Evolutionary conservation across 2,329 filamentous ascomycete species (phyloP).

Genomic region (Fusarium kyushuense): DNA sequence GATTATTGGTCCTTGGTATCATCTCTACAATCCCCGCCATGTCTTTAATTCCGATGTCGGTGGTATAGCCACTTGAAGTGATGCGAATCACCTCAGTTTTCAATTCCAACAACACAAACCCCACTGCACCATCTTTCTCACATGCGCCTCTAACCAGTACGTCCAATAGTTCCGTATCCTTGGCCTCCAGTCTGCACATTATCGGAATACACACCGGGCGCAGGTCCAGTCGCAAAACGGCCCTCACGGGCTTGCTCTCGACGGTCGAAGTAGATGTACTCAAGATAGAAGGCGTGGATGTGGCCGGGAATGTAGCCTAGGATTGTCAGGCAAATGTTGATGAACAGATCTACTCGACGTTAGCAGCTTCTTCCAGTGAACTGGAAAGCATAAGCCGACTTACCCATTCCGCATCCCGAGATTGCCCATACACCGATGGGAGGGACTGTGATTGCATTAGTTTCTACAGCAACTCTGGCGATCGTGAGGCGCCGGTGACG

Average conservation of each 20-base stretch:
- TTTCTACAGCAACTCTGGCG: neutral
- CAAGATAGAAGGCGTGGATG: constrained; percentile 83
- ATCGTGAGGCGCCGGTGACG: constrained; percentile 40
- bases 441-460: constrained; percentile 65
- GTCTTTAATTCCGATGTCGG: constrained; percentile 1
- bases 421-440: constrained; percentile 73
- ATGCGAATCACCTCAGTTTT: neutral
- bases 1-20: neutral
- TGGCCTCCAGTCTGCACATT: constrained; percentile 79
- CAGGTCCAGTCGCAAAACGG: constrained; percentile 63
- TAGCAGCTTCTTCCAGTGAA: constrained; percentile 4
- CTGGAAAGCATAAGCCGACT: constrained; percentile 35
- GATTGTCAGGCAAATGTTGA: constrained; percentile 75
- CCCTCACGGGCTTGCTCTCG: constrained; percentile 72
- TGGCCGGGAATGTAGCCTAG: constrained; percentile 82
- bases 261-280: constrained; percentile 86
- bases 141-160: constrained; percentile 40
- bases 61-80: neutral
- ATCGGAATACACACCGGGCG: constrained; percentile 78
- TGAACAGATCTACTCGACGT: constrained; percentile 64
- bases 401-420: constrained; percentile 71
- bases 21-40: neutral
- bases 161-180: constrained; percentile 67
- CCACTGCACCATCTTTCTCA: neutral
- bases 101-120: neutral